phyloP scores from a whole-genome alignment of 805 yeast species.

The Wickerhamiella cacticola region DNA sequence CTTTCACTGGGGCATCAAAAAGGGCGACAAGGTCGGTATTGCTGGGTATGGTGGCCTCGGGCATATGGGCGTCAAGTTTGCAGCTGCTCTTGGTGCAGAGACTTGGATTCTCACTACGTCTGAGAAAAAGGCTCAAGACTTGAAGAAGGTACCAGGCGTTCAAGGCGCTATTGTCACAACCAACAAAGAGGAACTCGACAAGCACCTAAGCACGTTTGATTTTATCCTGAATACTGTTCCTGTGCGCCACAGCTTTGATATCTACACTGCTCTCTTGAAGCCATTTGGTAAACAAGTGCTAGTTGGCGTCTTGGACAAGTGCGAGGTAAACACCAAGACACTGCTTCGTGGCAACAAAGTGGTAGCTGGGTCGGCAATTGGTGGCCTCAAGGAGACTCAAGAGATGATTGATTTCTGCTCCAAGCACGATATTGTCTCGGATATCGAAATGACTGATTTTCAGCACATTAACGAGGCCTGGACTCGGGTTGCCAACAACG shows the following conservation, averaged over 20 bases:
- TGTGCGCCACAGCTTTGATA: conserved; percentile 37
- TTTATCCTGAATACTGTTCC: conserved; percentile 43
- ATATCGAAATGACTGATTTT: conserved; percentile 51
- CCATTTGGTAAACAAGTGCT: conserved; percentile 47
- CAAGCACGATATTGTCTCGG: conserved; percentile 45
- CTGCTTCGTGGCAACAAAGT: conserved; percentile 35
- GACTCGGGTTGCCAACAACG: conserved; percentile 14
- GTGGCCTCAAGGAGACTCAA: conserved; percentile 53
- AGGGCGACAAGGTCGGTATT: conserved; percentile 44
- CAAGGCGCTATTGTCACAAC: conserved; percentile 42
- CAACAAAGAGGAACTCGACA: conserved; percentile 31
- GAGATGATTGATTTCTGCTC: conserved; percentile 57
- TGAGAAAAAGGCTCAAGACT: conserved; percentile 37
- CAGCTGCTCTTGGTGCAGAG: conserved; percentile 52
- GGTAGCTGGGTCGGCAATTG: conserved; percentile 39
- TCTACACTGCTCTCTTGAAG: conserved; percentile 40
- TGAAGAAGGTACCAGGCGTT: conserved; percentile 33
- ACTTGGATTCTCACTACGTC: conserved; percentile 46
- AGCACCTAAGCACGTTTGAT: conserved; percentile 33
- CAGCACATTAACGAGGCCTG: conserved; percentile 16
- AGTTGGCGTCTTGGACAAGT: conserved; percentile 48
- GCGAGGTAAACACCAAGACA: conserved; percentile 33
- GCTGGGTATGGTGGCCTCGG: conserved; percentile 60
- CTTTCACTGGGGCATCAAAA: conserved; percentile 32
- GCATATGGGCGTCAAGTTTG: conserved; percentile 46